Evolutionary conservation across 1,139 yeast genomes (phyloP), one percentile per base, ranked within the genome.

Genomic region (Yamadazyma sp.): DNA sequence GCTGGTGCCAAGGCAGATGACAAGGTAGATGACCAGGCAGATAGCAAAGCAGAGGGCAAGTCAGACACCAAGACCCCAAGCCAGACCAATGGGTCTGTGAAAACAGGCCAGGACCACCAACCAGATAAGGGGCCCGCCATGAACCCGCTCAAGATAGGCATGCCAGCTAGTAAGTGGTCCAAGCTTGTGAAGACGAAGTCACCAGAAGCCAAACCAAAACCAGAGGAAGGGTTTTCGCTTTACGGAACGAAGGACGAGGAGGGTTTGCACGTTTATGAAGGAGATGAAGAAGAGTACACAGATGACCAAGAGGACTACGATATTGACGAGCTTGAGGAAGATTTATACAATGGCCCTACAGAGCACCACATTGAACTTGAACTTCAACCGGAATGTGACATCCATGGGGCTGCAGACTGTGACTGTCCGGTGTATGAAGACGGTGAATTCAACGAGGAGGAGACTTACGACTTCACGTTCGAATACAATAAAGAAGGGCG

Each of bases 351-450:
- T 24, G 59, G 59, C 23, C 50, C 56, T 0, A 66, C 69, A 3
- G 57, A 65, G 7, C 73, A 67, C 42, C 76, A 68, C 43, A 66
- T 72, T 16, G 76, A 71, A 48, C 67, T 71, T 7, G 76, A 71
- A 45, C 53, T 71, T 24, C 59, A 57, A 4, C 59, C 66, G 2
- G 64, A 59, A 34, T 64, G 71, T 43, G 62, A 59, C 15, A 55
- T 53, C 29, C 70, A 65, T 45, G 68, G 67, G 4, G 38, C 45
- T 7, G 58, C 56, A 12, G 59, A 55, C 9, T 66, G 71, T 46
- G 64, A 62, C 37, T 64, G 69, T 47, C 62, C 64, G 2, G 45
- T 56, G 1, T 54, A 56, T 37, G 56, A 20, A 20, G 22, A 56
- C n/a, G 58, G 52, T 17, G 61, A 49, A 20, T 60, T 44, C 17